Evolutionary conservation across 2,329 filamentous ascomycete genomes (phyloP), one percentile per base, ranked within the genome.

Genomic region (Penicillium sp.): DNA sequence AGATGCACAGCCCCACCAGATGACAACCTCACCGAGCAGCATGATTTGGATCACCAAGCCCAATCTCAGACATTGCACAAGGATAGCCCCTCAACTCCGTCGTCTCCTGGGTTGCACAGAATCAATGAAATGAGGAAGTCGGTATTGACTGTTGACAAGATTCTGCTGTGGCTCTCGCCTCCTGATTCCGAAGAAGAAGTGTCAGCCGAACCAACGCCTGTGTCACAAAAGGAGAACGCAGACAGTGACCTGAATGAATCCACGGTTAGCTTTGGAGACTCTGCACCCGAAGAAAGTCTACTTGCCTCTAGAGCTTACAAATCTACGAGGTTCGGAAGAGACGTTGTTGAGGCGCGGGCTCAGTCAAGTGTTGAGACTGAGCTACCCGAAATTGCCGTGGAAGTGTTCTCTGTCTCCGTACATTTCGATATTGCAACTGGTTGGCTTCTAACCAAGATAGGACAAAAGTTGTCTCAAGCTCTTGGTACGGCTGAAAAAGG

Each of bases 391-490:
- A 57, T 76, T 23, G 65, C 63, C 13, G 57, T 75, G 44, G 73
- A 75, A 45, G 59, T 77, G 5, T 65, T 63, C 11, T 69, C 69
- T 7, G 49, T 66, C 16, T 61, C 65, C 2, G 45, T 75, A 10
- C 71, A 71, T 39, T 70, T 77, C 50, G 75, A 78, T 59, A 75
- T 76, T 55, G 68, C 75, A 25, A 73, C 66, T 48, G 75, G 75
- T 5, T 78, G 75, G 75, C 67, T 78, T 51, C 56, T 76, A 19
- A 60, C 66, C 33, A 77, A 76, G 53, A 65, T 72, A 54, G 68
- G 68, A 7, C 73, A 77, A 53, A 70, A 64, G 34, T 36, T 74
- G 13, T 50, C 68, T 11, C 55, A 63, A 44, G 46, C 65, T 19
- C 63, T 68, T 43, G 60, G 51, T 38, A 53, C 40, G 21, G 39